These are phyloP conservation scores for Miamiensis avidus DNA, from an alignment of 169 alveolate species.

Conservation along the genomic window DNA sequence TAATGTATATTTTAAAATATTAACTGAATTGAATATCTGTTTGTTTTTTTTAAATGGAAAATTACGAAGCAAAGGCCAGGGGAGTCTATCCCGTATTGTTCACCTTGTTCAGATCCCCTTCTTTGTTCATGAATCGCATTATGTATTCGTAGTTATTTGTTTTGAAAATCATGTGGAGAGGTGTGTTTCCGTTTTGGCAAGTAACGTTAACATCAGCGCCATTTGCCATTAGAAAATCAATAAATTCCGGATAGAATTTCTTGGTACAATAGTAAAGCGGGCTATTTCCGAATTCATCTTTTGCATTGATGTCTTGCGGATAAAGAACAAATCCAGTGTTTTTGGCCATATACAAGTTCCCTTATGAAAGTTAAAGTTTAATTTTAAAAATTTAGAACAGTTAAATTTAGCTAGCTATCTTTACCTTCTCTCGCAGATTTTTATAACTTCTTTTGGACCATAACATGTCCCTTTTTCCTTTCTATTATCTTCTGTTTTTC, in stretches of 20 bases:
- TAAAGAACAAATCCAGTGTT: conserved; percentile 6
- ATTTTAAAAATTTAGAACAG: no score
- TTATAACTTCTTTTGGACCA: no score
- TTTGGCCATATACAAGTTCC: neutral
- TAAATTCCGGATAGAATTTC: conserved; percentile 39
- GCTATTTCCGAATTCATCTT: conserved; percentile 40
- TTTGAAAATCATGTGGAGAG: conserved; percentile 54
- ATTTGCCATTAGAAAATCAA: conserved; percentile 37
- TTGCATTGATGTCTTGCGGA: conserved; percentile 27
- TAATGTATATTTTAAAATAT: no score
- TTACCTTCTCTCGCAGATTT: no score
- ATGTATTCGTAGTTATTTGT: conserved; percentile 33
- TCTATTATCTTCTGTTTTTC: no score
- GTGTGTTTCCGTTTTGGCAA: conserved; percentile 55
- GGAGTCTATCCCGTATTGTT: conserved; percentile 50
- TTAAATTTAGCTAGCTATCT: no score
- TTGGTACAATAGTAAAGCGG: conserved; percentile 59
- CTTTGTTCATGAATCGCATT: conserved; percentile 41
- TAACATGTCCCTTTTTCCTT: no score
- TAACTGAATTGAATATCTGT: no score
- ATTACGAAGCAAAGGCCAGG: conserved; percentile 37
- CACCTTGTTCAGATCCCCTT: conserved; percentile 42
- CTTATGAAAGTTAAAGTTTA: no score
- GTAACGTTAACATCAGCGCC: conserved; percentile 44
- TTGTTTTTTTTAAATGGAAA: no score